A percentile compares a stretch with the other conserved stretches of the same genome.
Evolutionary conservation across 768 basidiomycete genomes (phyloP).

Genomic region (Zangia roseola): DNA sequence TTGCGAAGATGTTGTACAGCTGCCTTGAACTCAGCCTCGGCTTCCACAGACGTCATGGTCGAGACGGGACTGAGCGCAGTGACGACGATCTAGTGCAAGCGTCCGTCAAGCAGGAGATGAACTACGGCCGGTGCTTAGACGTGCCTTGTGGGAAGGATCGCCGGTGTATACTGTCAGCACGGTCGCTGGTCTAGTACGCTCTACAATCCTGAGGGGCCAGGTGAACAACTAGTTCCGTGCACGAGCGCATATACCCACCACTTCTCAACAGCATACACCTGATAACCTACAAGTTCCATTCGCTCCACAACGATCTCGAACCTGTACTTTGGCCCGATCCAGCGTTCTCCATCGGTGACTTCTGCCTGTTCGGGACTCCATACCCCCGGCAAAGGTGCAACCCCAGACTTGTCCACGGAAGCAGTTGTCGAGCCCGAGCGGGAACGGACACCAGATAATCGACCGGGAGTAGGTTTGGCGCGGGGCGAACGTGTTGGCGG

Average conservation of each 20-base stretch:
- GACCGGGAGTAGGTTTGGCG: conserved; percentile 22
- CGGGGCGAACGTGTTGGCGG: conserved; percentile 24
- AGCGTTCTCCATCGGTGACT: conserved; percentile 31
- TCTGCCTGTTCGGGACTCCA: conserved; percentile 15
- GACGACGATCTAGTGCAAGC: conserved; percentile 50
- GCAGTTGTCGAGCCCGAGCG: conserved; percentile 32
- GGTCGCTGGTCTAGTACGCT: conserved; percentile 56
- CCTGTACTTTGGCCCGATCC: conserved; percentile 45
- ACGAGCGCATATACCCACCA: conserved; percentile 50
- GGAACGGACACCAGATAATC: conserved; percentile 31
- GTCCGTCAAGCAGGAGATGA: conserved; percentile 12
- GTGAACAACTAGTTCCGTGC: neutral
- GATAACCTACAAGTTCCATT: conserved; percentile 56
- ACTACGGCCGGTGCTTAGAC: conserved; percentile 7
- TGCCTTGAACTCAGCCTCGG: conserved; percentile 57
- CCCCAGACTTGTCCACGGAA: conserved; percentile 15
- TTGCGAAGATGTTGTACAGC: conserved; percentile 60
- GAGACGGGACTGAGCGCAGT: conserved; percentile 51
- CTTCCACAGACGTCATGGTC: conserved; percentile 41
- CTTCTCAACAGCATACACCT: conserved; percentile 85
- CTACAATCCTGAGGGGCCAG: conserved; percentile 53
- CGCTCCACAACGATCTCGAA: conserved; percentile 51
- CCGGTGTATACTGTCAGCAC: conserved; percentile 78
- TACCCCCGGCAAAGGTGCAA: neutral
- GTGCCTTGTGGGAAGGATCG: conserved; percentile 62